phyloP scores from a whole-genome alignment of 106 monocot species.

The Hemerocallis citrina region DNA sequence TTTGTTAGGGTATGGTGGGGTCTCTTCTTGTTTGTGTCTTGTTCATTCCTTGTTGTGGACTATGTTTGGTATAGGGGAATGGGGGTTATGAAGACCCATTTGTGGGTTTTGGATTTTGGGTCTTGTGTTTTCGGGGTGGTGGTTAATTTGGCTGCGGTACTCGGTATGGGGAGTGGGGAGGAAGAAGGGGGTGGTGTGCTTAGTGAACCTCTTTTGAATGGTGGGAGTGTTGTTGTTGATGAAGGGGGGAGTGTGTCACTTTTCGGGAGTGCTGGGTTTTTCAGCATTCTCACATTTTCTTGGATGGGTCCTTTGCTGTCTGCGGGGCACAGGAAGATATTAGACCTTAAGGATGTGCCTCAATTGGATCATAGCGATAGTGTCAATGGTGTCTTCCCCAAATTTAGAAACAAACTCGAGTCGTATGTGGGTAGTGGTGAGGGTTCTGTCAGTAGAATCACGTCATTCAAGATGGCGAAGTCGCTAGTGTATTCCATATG shows the following conservation, averaged over 20 bases:
- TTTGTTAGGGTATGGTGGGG: slow-evolving; percentile 68
- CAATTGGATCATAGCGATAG: slow-evolving; percentile 42
- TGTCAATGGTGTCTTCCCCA: slow-evolving; percentile 35
- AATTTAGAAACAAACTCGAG: slow-evolving; percentile 52
- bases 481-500: slow-evolving; percentile 41
- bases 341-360: slow-evolving; percentile 70
- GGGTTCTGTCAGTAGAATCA: slow-evolving; percentile 6
- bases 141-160: slow-evolving; percentile 28
- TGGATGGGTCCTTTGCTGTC: slow-evolving; percentile 72
- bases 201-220: slow-evolving; percentile 58
- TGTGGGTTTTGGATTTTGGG: slow-evolving; percentile 44
- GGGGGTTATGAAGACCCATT: slow-evolving; percentile 15
- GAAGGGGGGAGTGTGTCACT: slow-evolving; percentile 11
- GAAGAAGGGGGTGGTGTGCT: slow-evolving; percentile 15
- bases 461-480: slow-evolving; percentile 42
- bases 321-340: slow-evolving; percentile 47
- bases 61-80: slow-evolving; percentile 17
- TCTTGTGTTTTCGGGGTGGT: slow-evolving; percentile 32
- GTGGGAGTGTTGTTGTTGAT: not conserved
- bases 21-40: slow-evolving; percentile 41
- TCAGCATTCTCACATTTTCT: slow-evolving; percentile 73
- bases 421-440: slow-evolving; percentile 2
- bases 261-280: slow-evolving; percentile 40
- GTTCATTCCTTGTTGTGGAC: slow-evolving; percentile 28
- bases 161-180: slow-evolving; percentile 23